Evolutionary conservation across 176 grass and related monocot species (phyloP).

Genomic region (Phyllostachys edulis): DNA sequence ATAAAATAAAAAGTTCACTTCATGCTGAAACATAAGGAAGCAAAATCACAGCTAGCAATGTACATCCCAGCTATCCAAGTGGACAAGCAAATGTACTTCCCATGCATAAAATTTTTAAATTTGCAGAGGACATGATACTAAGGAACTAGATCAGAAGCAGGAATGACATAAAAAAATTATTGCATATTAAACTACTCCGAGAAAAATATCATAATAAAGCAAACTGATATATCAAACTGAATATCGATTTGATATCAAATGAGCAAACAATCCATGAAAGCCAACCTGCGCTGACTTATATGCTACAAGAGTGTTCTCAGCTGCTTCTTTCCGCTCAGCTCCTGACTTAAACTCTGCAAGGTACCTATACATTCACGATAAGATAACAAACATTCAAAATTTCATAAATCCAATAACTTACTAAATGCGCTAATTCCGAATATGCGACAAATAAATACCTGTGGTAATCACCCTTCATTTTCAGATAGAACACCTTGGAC

Average conservation of each 20-base stretch:
- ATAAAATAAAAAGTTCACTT: background rate
- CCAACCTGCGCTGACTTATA: constrained; percentile 58
- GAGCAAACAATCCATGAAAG: background rate
- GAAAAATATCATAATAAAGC: background rate
- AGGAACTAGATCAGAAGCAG: background rate
- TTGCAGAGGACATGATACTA: background rate
- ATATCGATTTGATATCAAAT: background rate
- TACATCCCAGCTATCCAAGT: background rate
- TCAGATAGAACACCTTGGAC: constrained; percentile 63
- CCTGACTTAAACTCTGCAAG: constrained; percentile 57
- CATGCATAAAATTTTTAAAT: background rate
- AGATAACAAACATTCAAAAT: background rate
- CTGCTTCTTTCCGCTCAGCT: constrained; percentile 59
- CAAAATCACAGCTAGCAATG: background rate
- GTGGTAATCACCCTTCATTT: constrained; percentile 69
- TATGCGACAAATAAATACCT: constrained; percentile 24
- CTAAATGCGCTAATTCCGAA: background rate
- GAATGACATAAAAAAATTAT: background rate
- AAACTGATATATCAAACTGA: background rate
- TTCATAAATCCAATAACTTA: background rate
- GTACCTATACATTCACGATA: constrained; percentile 43
- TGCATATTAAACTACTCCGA: too few relatives aligned
- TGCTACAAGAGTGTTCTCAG: constrained; percentile 50
- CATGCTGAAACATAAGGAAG: background rate
- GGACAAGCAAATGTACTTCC: background rate